Evolutionary conservation across 116 monocot species (phyloP), one percentile per base, ranked within the genome.

Genomic region (Posidonia oceanica): DNA sequence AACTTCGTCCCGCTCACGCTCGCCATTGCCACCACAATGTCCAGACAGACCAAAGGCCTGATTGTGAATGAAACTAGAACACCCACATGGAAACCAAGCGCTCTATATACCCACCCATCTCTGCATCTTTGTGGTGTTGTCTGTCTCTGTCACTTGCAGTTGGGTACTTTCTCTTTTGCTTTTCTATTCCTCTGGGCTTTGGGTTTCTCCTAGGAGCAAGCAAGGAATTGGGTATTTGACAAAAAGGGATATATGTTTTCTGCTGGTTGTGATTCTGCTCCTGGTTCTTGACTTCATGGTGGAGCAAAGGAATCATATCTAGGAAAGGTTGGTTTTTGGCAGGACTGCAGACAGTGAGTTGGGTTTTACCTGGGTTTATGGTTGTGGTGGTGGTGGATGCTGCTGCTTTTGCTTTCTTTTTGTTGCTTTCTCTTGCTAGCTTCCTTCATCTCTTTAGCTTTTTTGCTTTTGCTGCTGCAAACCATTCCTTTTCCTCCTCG

Each of bases 1-100:
- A 54, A 59, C 53, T 73, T 72, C 37, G 39, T 74, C 4, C 81
- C 81, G 39, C 81, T 81, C 13, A 41, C 39, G 67, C 74, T 77
- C 74, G 82, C 77, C 82, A 82, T 82, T 22, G 37, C 52, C 52
- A 41, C 39, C 42, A 7, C 6, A n/a, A 40, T 2, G 0, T 16
- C 67, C 29, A 29, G 13, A 7, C 48, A 48, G 48, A 48, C 48
- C 48, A 48, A 48, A 48, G 48, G 3, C 48, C 48, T 2, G 48
- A 48, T 10, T 7, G 7, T 48, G 48, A 12, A 10, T 12, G 48
- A 48, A 48, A 48, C 7, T 12, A 48, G 48, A 48, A 1, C 8
- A 48, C 48, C 12, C 48, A 48, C 48, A 48, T 48, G 48, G 7
- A 48, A 48, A 7, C 48, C 42, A 42, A 8, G 3, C 42, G 8